phyloP scores from a whole-genome alignment of 2,329 filamentous ascomycete genomes.

The Ramularia collo-cygni region DNA sequence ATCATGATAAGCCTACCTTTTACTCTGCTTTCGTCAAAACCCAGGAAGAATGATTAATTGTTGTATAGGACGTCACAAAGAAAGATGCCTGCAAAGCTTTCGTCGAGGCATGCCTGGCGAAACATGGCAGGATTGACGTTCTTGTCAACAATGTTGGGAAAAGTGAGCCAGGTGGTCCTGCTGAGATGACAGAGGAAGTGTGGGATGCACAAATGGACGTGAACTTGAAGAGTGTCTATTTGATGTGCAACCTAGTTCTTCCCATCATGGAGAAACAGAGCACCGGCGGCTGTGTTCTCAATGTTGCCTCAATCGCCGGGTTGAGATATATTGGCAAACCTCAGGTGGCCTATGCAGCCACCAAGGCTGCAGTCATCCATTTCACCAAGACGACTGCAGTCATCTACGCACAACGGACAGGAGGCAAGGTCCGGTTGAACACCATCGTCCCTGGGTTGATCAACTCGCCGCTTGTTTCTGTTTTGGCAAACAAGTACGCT shows the following conservation, averaged over 20 bases:
- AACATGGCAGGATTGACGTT: conserved; percentile 53
- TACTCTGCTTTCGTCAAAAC: too few relatives aligned
- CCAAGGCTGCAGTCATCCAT: conserved; percentile 72
- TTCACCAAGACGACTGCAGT: conserved; percentile 71
- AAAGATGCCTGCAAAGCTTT: conserved; percentile 46
- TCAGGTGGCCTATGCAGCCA: conserved; percentile 56
- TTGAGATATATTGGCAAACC: conserved; percentile 47
- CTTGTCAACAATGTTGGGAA: conserved; percentile 56
- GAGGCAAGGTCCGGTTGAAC: conserved; percentile 45
- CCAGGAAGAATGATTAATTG: background rate
- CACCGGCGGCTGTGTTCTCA: conserved; percentile 35
- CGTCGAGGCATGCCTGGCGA: conserved; percentile 46
- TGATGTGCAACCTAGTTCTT: conserved; percentile 47
- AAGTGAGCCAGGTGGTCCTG: conserved; percentile 48
- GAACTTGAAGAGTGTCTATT: conserved; percentile 51
- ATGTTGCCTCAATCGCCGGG: conserved; percentile 42
- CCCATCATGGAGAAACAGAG: conserved; percentile 49
- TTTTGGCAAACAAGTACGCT: conserved; percentile 41
- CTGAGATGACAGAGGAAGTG: conserved; percentile 40
- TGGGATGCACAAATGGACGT: conserved; percentile 51
- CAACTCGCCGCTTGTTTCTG: conserved; percentile 46
- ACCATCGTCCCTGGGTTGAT: conserved; percentile 52
- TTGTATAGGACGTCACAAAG: conserved; percentile 44
- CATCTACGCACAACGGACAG: conserved; percentile 39
- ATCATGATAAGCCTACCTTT: too few relatives aligned